These are phyloP conservation scores for Teratosphaeria zuluensis DNA, from an alignment of 2,329 filamentous ascomycete species.

Conservation along the genomic window DNA sequence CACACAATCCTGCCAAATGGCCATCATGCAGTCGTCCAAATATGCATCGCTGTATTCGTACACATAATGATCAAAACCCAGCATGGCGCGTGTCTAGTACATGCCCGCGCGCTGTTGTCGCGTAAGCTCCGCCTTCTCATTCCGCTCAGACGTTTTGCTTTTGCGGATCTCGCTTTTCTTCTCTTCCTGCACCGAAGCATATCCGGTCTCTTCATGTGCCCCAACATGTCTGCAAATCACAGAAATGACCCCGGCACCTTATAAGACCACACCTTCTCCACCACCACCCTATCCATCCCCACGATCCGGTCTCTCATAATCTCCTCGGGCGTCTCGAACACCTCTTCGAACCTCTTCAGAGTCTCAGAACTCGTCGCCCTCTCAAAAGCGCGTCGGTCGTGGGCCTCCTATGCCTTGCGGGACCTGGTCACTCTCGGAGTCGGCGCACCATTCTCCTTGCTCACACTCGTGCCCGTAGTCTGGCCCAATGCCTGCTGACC, in stretches of 20 bases:
- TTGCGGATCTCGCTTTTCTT: neutral
- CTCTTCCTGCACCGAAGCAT: neutral
- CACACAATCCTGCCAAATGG: neutral
- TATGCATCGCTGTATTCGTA: neutral
- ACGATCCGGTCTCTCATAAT: neutral
- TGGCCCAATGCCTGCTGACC: constrained; percentile 25
- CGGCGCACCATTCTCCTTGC: constrained; percentile 4
- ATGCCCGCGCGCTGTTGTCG: neutral
- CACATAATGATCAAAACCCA: neutral
- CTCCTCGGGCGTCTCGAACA: neutral
- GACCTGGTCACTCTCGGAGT: constrained; percentile 53
- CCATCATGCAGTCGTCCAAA: neutral
- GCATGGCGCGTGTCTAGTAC: neutral
- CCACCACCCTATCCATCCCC: neutral
- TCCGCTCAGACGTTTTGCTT: neutral
- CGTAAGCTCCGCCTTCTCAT: neutral
- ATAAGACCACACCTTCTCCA: constrained; percentile 2
- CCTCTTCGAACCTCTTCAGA: neutral
- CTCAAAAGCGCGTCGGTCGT: constrained; percentile 5
- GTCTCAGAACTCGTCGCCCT: constrained; percentile 5
- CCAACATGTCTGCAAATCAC: neutral
- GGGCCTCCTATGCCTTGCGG: constrained; percentile 53
- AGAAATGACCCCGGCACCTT: constrained; percentile 1
- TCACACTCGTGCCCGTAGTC: constrained; percentile 18
- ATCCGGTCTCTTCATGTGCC: neutral